A percentile compares a stretch with the other conserved stretches of the same genome.
These are phyloP conservation scores for Plectosphaerella sp. DNA, from an alignment of 2,329 filamentous ascomycete genomes.

Conservation along the genomic window DNA sequence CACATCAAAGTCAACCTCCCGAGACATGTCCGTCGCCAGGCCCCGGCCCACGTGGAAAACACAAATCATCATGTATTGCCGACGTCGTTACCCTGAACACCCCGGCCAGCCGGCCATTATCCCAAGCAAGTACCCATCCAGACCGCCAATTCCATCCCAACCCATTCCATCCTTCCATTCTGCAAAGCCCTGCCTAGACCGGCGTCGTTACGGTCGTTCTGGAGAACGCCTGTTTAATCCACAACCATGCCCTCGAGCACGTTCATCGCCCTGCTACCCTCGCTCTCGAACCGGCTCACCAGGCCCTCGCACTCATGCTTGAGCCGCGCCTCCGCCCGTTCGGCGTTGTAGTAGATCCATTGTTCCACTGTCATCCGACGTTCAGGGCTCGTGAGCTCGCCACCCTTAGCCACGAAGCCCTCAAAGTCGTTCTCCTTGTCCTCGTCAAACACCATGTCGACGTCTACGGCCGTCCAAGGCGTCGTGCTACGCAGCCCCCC, in stretches of 20 bases:
- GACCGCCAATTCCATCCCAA: not conserved
- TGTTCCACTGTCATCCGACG: constrained; percentile 90
- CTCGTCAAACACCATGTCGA: constrained; percentile 62
- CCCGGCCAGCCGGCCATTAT: not conserved
- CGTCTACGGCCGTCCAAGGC: constrained; percentile 70
- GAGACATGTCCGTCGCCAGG: no score
- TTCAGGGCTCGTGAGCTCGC: constrained; percentile 68
- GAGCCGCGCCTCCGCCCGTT: constrained; percentile 73
- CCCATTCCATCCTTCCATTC: not conserved
- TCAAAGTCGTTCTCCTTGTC: constrained; percentile 50
- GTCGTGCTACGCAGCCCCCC: constrained; percentile 50
- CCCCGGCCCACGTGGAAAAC: not conserved
- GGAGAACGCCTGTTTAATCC: constrained; percentile 28
- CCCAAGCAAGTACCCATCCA: not conserved
- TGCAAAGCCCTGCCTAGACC: not conserved
- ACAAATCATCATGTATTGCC: not conserved
- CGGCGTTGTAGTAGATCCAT: constrained; percentile 82
- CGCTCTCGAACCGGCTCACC: constrained; percentile 76
- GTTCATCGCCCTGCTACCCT: constrained; percentile 74
- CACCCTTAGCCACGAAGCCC: constrained; percentile 48
- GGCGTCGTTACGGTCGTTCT: not conserved
- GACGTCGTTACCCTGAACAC: no score
- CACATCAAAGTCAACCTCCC: no score
- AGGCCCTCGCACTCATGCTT: constrained; percentile 77
- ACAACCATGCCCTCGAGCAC: constrained; percentile 69